Base-by-base conservation (phyloP, 768 basidiomycete species). In the Epithele typhae region DNA sequence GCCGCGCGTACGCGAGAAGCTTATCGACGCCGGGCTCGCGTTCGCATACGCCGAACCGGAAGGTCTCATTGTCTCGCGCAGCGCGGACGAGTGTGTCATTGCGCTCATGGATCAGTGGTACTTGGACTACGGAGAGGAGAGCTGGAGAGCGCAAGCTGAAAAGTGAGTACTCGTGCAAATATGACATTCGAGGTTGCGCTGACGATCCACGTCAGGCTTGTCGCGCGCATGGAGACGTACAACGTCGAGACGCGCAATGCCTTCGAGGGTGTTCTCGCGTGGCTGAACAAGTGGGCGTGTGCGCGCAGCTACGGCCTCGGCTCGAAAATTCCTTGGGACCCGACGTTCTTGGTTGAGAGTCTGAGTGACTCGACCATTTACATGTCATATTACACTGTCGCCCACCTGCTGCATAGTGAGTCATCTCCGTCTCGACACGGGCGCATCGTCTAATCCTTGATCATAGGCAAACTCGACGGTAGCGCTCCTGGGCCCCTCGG, bases 31-130 rank as follows among this genome's bases (percentile, higher is more conserved):
- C 6, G 84, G 83, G 2, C 59, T 89, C 45, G 95, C 90, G 6
- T 83, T 96, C 58, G 75, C 89, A 48, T 99, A 99, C 63, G 92
- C 94, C 9, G 95, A 98, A 67, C 95, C 95, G 1, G 94, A 98
- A 66, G 87, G 87, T 46, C 64, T 90, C 55, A 86, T 97, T 59
- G 80, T 93, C 59, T 90, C 86, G 37, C 76, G 95, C 36, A 92
- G 87, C 65, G 82, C 79, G n/a, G 96, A 99, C 60, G 95, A 97
- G 68, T 99, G 96, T 70, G 89, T 97, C 17, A 92, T 99, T 48
- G 94, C 95, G 3, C 70, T 99, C 55, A 94, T 93, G 81, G 96
- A 99, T 64, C 96, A 99, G 67, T 99, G 95, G 94, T 99, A 98
- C 67, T 69, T 98, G 65, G 92, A 98, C 66, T 99, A 97, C 58